Conservation (phyloP, 768 basidiomycete species). For the Trametes elegans region DNA sequence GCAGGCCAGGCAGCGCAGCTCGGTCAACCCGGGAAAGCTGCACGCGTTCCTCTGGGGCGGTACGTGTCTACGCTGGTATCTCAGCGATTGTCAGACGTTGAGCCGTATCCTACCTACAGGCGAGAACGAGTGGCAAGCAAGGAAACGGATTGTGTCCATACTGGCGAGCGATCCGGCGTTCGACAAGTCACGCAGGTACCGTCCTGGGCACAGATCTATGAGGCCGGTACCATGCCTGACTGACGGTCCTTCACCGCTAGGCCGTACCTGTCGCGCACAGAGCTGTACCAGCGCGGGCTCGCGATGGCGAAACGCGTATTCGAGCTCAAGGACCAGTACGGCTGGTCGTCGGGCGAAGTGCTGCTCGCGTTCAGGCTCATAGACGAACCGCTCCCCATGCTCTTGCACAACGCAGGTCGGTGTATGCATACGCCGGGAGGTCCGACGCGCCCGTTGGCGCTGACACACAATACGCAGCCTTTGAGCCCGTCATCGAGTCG, state of each 20-base stretch:
- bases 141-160: constrained; percentile 41
- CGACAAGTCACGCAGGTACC: constrained; percentile 55
- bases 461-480: constrained; percentile 35
- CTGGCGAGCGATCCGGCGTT: constrained; percentile 57
- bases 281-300: constrained; percentile 55
- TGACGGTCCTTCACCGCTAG: too few species aligned
- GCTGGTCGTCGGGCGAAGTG: constrained; percentile 52
- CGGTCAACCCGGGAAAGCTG: constrained; percentile 42
- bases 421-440: not conserved
- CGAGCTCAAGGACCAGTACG: constrained; percentile 54
- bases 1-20: constrained; percentile 43
- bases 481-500: constrained; percentile 63
- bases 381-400: constrained; percentile 54
- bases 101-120: constrained; percentile 36
- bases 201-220: not conserved
- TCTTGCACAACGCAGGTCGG: constrained; percentile 37
- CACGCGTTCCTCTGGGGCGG: constrained; percentile 52
- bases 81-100: constrained; percentile 38
- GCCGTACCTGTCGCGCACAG: constrained; percentile 55
- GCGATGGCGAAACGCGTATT: constrained; percentile 53
- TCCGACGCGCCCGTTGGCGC: constrained; percentile 7
- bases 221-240: not conserved
- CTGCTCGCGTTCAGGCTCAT: constrained; percentile 44
- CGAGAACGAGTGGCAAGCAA: constrained; percentile 47
- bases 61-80: constrained; percentile 19